phyloP scores from a whole-genome alignment of 495 filamentous ascomycete species.

The Xylaria sp. region DNA sequence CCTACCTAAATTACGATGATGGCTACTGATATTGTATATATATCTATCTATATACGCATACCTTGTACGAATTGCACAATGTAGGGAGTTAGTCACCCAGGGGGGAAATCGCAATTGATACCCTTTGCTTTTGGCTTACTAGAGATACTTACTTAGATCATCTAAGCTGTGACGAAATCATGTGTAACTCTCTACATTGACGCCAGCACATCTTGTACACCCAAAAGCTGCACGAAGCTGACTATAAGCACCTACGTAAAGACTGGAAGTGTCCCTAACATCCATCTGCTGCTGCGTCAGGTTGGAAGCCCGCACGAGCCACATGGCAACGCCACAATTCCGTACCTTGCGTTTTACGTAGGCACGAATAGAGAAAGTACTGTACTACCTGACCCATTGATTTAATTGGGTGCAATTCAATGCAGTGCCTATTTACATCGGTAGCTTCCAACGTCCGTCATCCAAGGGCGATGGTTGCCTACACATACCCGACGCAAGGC shows the following conservation, averaged over 20 bases:
- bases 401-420: neutral
- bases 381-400: neutral
- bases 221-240: too few species aligned
- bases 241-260: too few species aligned
- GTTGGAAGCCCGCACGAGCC: slow-evolving; percentile 1
- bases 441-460: neutral
- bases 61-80: slow-evolving; percentile 17
- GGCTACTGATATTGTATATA: neutral
- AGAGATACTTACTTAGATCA: too few species aligned
- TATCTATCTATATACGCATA: too few species aligned
- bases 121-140: slow-evolving; percentile 22
- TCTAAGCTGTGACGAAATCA: neutral
- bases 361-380: neutral
- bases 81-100: neutral
- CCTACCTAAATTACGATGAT: neutral
- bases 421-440: neutral
- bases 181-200: neutral
- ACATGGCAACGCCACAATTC: neutral
- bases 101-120: slow-evolving; percentile 13
- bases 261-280: too few species aligned
- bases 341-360: neutral
- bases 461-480: neutral
- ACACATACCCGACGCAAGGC: neutral
- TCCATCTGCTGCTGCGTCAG: too few species aligned
- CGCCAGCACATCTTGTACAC: neutral